Base-by-base conservation (phyloP, 768 basidiomycete genomes). In the Naganishia vaughanmartiniae region DNA sequence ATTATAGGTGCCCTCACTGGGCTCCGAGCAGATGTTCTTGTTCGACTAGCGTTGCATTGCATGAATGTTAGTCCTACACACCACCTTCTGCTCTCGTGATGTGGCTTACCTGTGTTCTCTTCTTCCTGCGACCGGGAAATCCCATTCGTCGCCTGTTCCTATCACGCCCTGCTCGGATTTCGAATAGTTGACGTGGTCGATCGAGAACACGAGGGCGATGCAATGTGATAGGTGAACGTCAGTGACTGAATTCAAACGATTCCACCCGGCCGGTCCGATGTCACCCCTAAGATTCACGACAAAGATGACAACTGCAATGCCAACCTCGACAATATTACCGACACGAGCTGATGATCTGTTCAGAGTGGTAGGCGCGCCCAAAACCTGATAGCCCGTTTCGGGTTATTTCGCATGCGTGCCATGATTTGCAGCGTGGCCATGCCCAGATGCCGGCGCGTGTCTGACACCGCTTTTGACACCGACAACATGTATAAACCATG, bases 81-180 rank as follows among this genome's bases (percentile, higher is more conserved):
- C 14, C 3, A n/a, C 42, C 7, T 21, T 19, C 48, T 26, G 48
- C 9, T 9, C 28, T 17, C 11, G 42, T 19, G 54, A 6, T 6
- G 33, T 9, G 14, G 70, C 78, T 76, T 63, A 77, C 79, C 75
- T 77, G 54, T 74, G 63, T n/a, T 74, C 67, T n/a, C 76, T 75
- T 28, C 76, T 70, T 68, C 71, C 68, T 9, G 70, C 75, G 26
- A 77, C 71, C 14, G 78, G 75, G 56, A 74, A 77, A 65, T 80
- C 79, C 77, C 78, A 80, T 58, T 80, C 76, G 42, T 75, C 76
- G 15, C 79, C 79, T 19, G 79, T 79, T 36, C 73, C 74, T 30
- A 80, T 78, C 56, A 73, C 75, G 21, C 79, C 79, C 68, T 69
- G 24, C 54, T 31, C 54, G 53, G n/a, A 54, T 30, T 15, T 21